A percentile compares a stretch with the other conserved stretches of the same genome.
These are phyloP conservation scores for Pythium phragmiticola DNA, from an alignment of 352 stramenopile genomes.

Conservation along the genomic window DNA sequence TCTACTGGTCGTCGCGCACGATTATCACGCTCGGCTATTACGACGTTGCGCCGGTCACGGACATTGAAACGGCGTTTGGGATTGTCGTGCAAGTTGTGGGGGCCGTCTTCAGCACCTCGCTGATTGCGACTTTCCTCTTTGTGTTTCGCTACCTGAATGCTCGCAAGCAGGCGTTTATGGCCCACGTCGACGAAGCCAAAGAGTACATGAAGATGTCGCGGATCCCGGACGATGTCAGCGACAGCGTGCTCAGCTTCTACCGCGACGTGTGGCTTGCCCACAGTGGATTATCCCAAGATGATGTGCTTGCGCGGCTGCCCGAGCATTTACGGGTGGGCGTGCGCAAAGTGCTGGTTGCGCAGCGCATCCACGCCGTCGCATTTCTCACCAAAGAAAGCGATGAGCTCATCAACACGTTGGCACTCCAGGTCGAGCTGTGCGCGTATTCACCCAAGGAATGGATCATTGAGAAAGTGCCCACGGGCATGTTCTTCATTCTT, in stretches of 20 bases:
- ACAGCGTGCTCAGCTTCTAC: conserved; percentile 58
- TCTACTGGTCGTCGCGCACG: conserved; percentile 61
- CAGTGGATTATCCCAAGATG: conserved; percentile 42
- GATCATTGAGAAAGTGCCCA: conserved; percentile 63
- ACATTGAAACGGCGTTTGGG: conserved; percentile 52
- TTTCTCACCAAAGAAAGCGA: conserved; percentile 66
- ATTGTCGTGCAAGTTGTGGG: conserved; percentile 61
- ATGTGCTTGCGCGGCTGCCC: conserved; percentile 48
- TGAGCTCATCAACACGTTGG: conserved; percentile 70
- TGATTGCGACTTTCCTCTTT: conserved; percentile 73
- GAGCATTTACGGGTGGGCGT: conserved; percentile 59
- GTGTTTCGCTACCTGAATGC: conserved; percentile 64
- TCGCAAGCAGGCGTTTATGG: conserved; percentile 63
- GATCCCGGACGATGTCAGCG: conserved; percentile 60
- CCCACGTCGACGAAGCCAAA: conserved; percentile 64
- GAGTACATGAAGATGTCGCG: conserved; percentile 70
- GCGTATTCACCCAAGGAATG: conserved; percentile 70
- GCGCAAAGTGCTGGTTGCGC: conserved; percentile 49
- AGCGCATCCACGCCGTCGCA: conserved; percentile 58
- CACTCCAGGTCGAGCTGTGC: conserved; percentile 44
- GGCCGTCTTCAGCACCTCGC: conserved; percentile 62
- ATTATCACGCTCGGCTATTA: conserved; percentile 63
- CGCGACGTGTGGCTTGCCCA: conserved; percentile 60
- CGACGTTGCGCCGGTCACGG: conserved; percentile 50
- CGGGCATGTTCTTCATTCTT: conserved; percentile 69